Percentiles rank a stretch among this genome's conserved stretches.
Evolutionary conservation across 257 asterid genomes (phyloP).

Genomic region (Solanum corneliomulleri): DNA sequence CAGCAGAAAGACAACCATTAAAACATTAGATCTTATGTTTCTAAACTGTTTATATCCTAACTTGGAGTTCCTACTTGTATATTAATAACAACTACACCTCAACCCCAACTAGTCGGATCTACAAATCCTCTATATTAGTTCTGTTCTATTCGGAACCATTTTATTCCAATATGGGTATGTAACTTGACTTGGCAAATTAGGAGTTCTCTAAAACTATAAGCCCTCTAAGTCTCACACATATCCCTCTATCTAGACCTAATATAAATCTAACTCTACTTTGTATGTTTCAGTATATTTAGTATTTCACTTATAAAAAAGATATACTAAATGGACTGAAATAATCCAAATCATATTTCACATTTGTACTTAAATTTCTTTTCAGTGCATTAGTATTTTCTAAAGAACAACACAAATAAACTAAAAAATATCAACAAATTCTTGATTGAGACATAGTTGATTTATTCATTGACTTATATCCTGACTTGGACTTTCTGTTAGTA

Average conservation of each 20-base stretch:
- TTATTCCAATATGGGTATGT: not conserved
- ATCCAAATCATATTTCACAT: not conserved
- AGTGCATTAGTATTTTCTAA: not conserved
- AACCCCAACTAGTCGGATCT: not conserved
- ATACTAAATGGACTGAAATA: not conserved
- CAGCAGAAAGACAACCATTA: not conserved
- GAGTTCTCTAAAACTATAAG: not conserved
- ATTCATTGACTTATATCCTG: not conserved
- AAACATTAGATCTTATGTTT: not conserved
- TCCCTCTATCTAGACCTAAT: not conserved
- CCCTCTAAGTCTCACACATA: not conserved
- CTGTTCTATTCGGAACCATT: not conserved
- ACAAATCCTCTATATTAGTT: not conserved
- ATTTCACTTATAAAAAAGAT: not conserved
- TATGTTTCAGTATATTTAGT: not conserved
- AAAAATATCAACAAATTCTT: not conserved
- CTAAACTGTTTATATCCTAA: not conserved
- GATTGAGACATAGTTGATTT: not conserved
- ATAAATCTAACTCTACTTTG: not conserved
- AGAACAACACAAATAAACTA: not conserved
- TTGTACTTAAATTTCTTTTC: not conserved
- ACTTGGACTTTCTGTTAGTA: not conserved
- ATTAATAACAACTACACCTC: not conserved
- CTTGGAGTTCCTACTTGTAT: not conserved
- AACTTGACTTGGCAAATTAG: not conserved